Conservation (phyloP, 75 land plant genomes). For the Cupressus sempervirens region DNA sequence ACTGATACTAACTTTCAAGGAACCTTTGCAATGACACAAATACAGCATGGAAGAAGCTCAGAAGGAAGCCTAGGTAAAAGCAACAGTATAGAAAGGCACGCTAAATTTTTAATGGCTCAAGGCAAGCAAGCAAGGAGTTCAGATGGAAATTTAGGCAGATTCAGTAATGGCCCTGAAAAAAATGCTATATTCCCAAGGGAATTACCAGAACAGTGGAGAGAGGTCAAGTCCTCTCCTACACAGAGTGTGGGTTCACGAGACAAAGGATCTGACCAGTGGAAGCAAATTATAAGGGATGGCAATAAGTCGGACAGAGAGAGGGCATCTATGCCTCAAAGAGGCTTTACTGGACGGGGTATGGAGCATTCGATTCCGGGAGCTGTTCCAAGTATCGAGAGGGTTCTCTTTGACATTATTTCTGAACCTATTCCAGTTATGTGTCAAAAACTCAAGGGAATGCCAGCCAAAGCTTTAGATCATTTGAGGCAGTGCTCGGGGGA, state of each 20-base stretch:
- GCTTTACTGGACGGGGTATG: slow-evolving; percentile 14
- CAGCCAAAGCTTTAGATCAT: slow-evolving; percentile 50
- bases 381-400: slow-evolving; percentile 25
- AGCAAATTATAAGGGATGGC: slow-evolving; percentile 24
- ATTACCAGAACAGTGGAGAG: slow-evolving; percentile 20
- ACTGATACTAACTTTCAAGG: slow-evolving; percentile 6
- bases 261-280: slow-evolving; percentile 31
- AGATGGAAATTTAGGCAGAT: slow-evolving; percentile 19
- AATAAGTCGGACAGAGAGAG: slow-evolving; percentile 21
- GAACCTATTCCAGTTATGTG: slow-evolving; percentile 54
- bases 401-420: slow-evolving; percentile 46
- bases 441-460: slow-evolving; percentile 58
- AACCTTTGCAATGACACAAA: not conserved
- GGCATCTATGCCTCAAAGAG: slow-evolving; percentile 19
- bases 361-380: slow-evolving; percentile 23
- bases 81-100: slow-evolving; percentile 8
- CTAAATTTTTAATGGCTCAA: slow-evolving; percentile 10
- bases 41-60: slow-evolving; percentile 12
- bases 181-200: slow-evolving; percentile 36
- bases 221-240: slow-evolving; percentile 32
- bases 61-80: slow-evolving; percentile 11
- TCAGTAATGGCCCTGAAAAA: slow-evolving; percentile 12
- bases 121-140: slow-evolving; percentile 10
- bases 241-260: slow-evolving; percentile 42
- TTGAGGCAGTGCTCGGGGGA: slow-evolving; percentile 51